Conservation (phyloP, 176 grass and related monocot genomes). For the Typha latifolia region DNA sequence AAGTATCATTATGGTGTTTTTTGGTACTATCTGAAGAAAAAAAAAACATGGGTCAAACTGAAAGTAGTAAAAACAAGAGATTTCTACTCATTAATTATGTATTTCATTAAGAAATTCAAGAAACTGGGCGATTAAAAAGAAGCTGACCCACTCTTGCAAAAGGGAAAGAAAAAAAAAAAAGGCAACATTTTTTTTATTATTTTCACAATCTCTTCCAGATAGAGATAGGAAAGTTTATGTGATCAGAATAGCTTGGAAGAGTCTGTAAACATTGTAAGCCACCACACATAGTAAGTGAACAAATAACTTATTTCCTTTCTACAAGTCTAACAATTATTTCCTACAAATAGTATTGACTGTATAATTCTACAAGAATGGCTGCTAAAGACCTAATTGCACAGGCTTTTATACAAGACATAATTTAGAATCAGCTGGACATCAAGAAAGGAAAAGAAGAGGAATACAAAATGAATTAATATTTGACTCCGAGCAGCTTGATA, state of each 20-base stretch:
- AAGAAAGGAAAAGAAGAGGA: neutral
- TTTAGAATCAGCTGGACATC: neutral
- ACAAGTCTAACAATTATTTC: slow-evolving; percentile 23
- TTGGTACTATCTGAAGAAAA: too few relatives aligned
- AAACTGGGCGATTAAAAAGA: too few relatives aligned
- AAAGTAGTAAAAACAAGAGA: too few relatives aligned
- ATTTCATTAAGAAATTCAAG: too few relatives aligned
- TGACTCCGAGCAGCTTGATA: neutral
- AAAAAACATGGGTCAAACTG: too few relatives aligned
- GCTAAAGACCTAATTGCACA: neutral
- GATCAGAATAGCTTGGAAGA: neutral
- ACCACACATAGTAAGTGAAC: neutral
- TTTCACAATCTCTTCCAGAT: too few relatives aligned
- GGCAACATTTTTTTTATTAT: too few relatives aligned
- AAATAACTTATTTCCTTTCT: slow-evolving; percentile 19
- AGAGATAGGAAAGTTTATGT: too few relatives aligned
- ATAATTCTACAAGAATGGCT: slow-evolving; percentile 16
- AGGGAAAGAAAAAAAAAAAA: too few relatives aligned
- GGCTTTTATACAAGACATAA: neutral
- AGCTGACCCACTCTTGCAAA: too few relatives aligned
- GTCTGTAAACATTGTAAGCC: neutral
- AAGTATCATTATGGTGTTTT: too few relatives aligned
- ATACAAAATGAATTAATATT: neutral
- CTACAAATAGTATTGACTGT: slow-evolving; percentile 19
- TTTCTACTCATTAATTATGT: too few relatives aligned